phyloP scores from a whole-genome alignment of 495 filamentous ascomycete species.

The Daldinia concentrica region DNA sequence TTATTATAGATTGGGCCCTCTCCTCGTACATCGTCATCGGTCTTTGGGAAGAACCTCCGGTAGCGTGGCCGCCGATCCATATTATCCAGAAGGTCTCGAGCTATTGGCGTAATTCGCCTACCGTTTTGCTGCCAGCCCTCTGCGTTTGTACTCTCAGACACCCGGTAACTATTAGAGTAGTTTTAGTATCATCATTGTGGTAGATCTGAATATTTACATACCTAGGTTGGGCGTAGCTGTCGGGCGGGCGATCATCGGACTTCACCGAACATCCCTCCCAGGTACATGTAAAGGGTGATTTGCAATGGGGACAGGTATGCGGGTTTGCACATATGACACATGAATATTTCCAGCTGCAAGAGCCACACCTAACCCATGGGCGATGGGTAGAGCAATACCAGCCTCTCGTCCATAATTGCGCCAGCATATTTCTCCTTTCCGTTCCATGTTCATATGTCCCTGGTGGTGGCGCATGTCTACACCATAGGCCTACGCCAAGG shows the following conservation, averaged over 20 bases:
- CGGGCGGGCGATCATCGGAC: background rate
- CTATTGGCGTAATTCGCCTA: background rate
- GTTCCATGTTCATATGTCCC: background rate
- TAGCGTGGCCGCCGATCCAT: background rate
- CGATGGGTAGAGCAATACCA: background rate
- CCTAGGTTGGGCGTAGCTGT: background rate
- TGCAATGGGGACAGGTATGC: background rate
- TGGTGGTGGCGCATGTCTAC: background rate
- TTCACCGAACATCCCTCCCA: background rate
- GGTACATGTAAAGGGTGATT: background rate
- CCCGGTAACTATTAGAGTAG: background rate
- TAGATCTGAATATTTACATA: background rate
- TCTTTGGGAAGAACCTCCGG: background rate
- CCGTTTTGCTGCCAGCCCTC: background rate
- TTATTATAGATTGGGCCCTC: background rate
- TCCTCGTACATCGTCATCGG: background rate
- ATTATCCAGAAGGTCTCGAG: background rate
- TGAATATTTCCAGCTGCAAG: background rate
- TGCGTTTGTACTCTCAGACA: background rate
- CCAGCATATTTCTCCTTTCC: background rate
- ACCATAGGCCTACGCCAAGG: background rate
- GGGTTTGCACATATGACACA: slow-evolving; percentile 7
- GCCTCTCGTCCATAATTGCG: background rate
- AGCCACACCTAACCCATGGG: background rate
- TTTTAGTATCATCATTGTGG: background rate